These are phyloP conservation scores for Venustampulla echinocandica DNA, from an alignment of 495 filamentous ascomycete species.

Conservation along the genomic window DNA sequence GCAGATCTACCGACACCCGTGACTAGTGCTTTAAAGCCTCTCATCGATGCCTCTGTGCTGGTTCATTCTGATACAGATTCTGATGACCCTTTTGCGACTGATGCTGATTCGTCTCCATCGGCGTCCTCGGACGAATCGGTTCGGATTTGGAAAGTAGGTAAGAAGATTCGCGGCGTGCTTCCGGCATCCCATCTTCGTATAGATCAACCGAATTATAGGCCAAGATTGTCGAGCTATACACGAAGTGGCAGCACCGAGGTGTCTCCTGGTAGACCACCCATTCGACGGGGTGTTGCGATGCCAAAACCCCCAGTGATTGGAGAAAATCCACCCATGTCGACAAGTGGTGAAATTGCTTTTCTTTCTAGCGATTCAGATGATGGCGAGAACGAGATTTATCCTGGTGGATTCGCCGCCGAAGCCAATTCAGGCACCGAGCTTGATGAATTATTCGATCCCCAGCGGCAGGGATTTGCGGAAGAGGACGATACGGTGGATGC, in stretches of 20 bases:
- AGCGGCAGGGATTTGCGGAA: conserved; percentile 28
- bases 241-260: conserved; percentile 18
- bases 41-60: conserved; percentile 19
- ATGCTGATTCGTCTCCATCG: neutral
- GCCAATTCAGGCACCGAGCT: conserved; percentile 6
- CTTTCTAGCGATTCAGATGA: conserved; percentile 43
- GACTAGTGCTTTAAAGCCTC: conserved; percentile 18
- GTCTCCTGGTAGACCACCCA: conserved; percentile 10
- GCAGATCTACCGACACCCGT: conserved; percentile 18
- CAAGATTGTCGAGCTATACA: conserved; percentile 30
- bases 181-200: conserved; percentile 86
- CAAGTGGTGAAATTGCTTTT: conserved; percentile 18
- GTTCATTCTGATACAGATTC: conserved; percentile 12
- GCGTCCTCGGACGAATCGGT: conserved; percentile 34
- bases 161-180: conserved; percentile 70
- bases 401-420: conserved; percentile 13
- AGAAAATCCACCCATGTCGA: conserved; percentile 12
- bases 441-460: conserved; percentile 2
- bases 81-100: conserved; percentile 12
- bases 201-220: conserved; percentile 40
- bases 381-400: conserved; percentile 23
- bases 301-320: conserved; percentile 10
- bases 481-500: conserved; percentile 46
- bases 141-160: conserved; percentile 32
- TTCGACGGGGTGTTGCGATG: conserved; percentile 49